Evolutionary conservation across 805 yeast genomes (phyloP).

Genomic region (Myxozyma neglecta): DNA sequence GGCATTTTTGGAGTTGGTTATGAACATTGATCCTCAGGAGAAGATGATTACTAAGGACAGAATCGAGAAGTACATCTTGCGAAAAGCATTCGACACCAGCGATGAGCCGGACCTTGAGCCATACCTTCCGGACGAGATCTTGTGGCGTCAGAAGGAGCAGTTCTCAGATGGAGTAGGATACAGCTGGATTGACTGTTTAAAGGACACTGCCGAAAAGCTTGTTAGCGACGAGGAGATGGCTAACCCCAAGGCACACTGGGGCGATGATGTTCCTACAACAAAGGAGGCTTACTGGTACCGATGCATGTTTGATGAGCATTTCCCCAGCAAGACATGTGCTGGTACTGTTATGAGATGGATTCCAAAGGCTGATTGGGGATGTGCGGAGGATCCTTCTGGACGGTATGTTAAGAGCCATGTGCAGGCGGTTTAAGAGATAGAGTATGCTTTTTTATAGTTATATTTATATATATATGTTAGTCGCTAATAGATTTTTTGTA

Average conservation of each 20-base stretch:
- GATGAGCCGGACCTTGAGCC: constrained; percentile 77
- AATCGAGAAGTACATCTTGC: constrained; percentile 92
- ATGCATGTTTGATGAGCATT: constrained; percentile 89
- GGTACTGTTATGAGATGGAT: constrained; percentile 98
- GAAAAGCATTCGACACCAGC: constrained; percentile 93
- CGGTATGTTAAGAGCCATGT: constrained; percentile 92
- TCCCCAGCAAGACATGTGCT: constrained; percentile 90
- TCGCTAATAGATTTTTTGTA: background rate
- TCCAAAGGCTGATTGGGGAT: constrained; percentile 99
- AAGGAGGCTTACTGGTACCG: constrained; percentile 99
- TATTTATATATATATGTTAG: background rate
- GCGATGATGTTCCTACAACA: constrained; percentile 88
- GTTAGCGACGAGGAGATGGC: constrained; percentile 89
- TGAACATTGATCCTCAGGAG: constrained; percentile 93
- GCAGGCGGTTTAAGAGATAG: constrained; percentile 47
- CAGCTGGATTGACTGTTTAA: constrained; percentile 97
- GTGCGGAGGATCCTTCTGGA: constrained; percentile 98
- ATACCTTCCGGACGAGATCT: constrained; percentile 92
- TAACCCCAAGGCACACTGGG: constrained; percentile 94
- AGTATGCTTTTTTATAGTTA: too few relatives aligned
- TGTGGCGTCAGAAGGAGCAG: constrained; percentile 99
- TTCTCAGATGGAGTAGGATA: constrained; percentile 99
- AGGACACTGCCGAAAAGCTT: constrained; percentile 86
- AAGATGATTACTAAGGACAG: constrained; percentile 78
- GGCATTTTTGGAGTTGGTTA: constrained; percentile 83